phyloP scores from a whole-genome alignment of 805 yeast species.

The Ogataea salicorniae region DNA sequence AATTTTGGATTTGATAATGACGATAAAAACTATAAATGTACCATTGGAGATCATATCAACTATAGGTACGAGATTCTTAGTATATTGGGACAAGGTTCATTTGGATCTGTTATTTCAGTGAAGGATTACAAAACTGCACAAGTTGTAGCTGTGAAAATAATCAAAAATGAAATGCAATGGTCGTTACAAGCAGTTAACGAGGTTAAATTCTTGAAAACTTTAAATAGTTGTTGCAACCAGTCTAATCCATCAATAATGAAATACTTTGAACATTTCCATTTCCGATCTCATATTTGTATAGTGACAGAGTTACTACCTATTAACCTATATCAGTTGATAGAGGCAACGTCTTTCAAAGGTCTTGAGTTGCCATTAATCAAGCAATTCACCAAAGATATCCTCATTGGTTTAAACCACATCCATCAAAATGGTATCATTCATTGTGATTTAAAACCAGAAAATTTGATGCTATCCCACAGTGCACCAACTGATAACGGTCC shows the following conservation, averaged over 20 bases:
- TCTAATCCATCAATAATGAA: slow-evolving; percentile 39
- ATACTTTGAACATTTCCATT: slow-evolving; percentile 66
- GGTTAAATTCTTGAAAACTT: slow-evolving; percentile 55
- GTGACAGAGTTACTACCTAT: slow-evolving; percentile 67
- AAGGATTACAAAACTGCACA: slow-evolving; percentile 56
- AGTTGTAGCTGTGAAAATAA: slow-evolving; percentile 68
- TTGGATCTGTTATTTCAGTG: slow-evolving; percentile 73
- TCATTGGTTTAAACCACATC: slow-evolving; percentile 55
- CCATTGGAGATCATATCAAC: slow-evolving; percentile 65
- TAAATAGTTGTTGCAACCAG: slow-evolving; percentile 27
- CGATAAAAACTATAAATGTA: slow-evolving; percentile 53
- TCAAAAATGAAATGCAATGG: slow-evolving; percentile 69
- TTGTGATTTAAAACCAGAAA: slow-evolving; percentile 86
- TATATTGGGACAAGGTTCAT: slow-evolving; percentile 71
- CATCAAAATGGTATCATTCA: slow-evolving; percentile 60
- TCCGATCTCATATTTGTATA: slow-evolving; percentile 79
- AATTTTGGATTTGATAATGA: slow-evolving; percentile 74
- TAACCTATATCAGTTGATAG: slow-evolving; percentile 58
- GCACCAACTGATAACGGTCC: slow-evolving; percentile 23
- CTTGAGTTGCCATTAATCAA: slow-evolving; percentile 37
- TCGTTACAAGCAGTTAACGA: slow-evolving; percentile 75
- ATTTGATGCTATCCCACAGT: slow-evolving; percentile 50
- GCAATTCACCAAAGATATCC: slow-evolving; percentile 47
- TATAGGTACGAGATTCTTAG: slow-evolving; percentile 62
- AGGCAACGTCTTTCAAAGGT: slow-evolving; percentile 46